phyloP scores from a whole-genome alignment of 495 filamentous ascomycete genomes.

The Lepraria neglecta region DNA sequence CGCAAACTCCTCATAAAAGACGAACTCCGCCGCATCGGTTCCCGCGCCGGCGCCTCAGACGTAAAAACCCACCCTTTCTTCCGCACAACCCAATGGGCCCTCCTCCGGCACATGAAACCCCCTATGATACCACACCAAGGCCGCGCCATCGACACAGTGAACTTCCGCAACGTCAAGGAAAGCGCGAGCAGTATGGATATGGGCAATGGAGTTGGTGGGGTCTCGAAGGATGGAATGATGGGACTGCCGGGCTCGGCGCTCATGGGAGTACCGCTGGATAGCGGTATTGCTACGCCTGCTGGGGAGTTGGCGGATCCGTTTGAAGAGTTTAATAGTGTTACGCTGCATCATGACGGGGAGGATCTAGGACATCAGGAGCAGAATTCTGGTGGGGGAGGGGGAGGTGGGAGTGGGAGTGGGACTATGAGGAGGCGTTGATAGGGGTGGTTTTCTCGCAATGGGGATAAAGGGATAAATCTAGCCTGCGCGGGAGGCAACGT shows the following conservation, averaged over 20 bases:
- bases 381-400: not conserved
- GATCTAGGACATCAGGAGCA: conserved; percentile 30
- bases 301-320: conserved; percentile 88
- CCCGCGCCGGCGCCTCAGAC: conserved; percentile 90
- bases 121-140: conserved; percentile 94
- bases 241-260: conserved; percentile 25
- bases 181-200: conserved; percentile 86
- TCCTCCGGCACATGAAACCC: conserved; percentile 97
- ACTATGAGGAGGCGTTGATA: conserved; percentile 9
- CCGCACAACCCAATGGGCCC: conserved; percentile 88
- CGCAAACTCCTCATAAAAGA: conserved; percentile 97
- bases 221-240: conserved; percentile 18
- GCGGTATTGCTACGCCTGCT: conserved; percentile 76
- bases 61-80: conserved; percentile 98
- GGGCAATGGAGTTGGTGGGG: conserved; percentile 34
- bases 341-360: conserved; percentile 93
- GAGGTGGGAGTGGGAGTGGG: not conserved
- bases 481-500: not conserved
- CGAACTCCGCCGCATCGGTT: conserved; percentile 88
- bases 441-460: not conserved
- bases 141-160: conserved; percentile 84
- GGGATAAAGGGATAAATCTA: not conserved
- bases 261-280: conserved; percentile 79
- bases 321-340: conserved; percentile 98
- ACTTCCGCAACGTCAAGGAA: conserved; percentile 97